phyloP scores from a whole-genome alignment of 1,284 basidiomycete species.

The Ustilago trichophora region DNA sequence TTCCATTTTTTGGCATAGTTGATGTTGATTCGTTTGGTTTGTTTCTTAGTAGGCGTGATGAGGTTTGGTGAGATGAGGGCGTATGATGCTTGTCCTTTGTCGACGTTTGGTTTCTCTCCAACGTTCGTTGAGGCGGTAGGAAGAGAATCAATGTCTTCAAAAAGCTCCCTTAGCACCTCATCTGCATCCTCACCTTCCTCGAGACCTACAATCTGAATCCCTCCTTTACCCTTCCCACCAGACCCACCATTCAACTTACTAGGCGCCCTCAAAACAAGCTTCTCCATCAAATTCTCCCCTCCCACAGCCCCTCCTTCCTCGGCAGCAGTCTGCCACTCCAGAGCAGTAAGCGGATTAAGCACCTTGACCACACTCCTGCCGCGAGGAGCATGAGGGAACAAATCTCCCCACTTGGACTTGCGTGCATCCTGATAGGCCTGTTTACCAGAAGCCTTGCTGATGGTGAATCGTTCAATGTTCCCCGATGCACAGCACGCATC shows the following conservation, averaged over 20 bases:
- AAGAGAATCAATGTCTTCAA: conserved; percentile 16
- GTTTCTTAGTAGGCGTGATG: conserved; percentile 35
- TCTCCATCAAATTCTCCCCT: conserved; percentile 5
- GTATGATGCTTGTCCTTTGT: conserved; percentile 27
- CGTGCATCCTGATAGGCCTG: conserved; percentile 94
- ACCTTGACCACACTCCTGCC: conserved; percentile 20
- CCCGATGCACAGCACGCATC: conserved; percentile 87
- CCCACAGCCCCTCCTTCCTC: not conserved
- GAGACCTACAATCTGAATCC: conserved; percentile 3
- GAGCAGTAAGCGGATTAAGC: conserved; percentile 28
- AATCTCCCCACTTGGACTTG: conserved; percentile 90
- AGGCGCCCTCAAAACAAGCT: conserved; percentile 13
- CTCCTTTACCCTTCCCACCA: not conserved
- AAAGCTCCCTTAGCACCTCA: conserved; percentile 24
- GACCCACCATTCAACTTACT: conserved; percentile 7
- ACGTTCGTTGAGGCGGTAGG: too few species aligned
- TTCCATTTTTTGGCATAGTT: conserved; percentile 38
- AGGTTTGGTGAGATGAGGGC: conserved; percentile 38
- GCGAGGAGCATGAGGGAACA: conserved; percentile 78
- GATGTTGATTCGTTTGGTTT: conserved; percentile 21
- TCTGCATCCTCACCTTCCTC: conserved; percentile 19
- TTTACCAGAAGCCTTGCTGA: conserved; percentile 90
- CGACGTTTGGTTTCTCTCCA: not conserved
- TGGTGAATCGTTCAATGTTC: conserved; percentile 86
- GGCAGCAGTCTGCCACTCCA: conserved; percentile 6